Evolutionary conservation across 345 rosid genomes (phyloP), one percentile per base, ranked within the genome.

Genomic region (Citrus hindsii): DNA sequence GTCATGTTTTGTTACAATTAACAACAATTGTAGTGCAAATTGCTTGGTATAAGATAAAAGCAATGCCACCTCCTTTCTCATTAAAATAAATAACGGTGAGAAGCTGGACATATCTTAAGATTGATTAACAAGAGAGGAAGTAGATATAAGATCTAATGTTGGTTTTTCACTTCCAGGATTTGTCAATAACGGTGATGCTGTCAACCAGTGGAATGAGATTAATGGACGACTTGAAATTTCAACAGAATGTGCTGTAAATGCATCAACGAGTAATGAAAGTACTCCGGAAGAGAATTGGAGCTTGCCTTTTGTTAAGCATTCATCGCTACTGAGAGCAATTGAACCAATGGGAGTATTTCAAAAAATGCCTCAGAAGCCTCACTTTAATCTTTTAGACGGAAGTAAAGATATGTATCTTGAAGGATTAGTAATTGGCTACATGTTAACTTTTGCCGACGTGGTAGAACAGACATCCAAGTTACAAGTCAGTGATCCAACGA

Each of bases 351-450:
- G 81, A 74, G 77, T 74, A n/a, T 82, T 84, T 73, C 56, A 77
- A 62, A 55, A 25, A 42, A 38, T 82, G 25, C 87, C 84, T 30
- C 89, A 86, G 60, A 60, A 79, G 21, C 86, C 84, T 21, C 89
- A 87, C 81, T 87, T 87, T 32, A 58, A 40, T 74, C 87, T 84
- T 70, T 73, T 87, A 33, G 24, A 38, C 6, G 59, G 67, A 42
- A 19, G 40, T 6, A 74, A 74, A 40, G 83, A 79, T 75, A 66
- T 37, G 55, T 66, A 24, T 22, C 84, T 84, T 13, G 86, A 87
- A 79, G 89, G 87, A 78, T 67, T 71, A 30, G 89, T 87, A 12
- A 74, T 80, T 18, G 86, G 80, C 16, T 38, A 67, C 59, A 86
- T 86, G 89, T 21, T 84, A 64, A 84, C 83, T 28, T 86, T 84